These are phyloP conservation scores for Nakazawaea sp. DNA, from an alignment of 805 yeast species.

Conservation along the genomic window DNA sequence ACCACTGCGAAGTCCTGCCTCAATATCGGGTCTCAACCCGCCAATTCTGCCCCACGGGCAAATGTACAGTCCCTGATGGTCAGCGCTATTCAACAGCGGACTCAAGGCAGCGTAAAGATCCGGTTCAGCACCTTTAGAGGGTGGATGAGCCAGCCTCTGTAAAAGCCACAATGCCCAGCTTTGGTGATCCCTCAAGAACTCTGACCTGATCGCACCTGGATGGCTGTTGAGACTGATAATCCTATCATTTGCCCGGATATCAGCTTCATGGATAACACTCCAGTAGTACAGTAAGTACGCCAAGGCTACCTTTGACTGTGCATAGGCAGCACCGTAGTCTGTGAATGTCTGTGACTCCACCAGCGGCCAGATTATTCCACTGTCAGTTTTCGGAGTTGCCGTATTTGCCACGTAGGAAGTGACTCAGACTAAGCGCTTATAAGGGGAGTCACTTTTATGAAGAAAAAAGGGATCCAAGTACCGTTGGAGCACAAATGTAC, in stretches of 20 bases:
- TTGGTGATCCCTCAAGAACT: no score
- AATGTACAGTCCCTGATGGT: conserved; percentile 25
- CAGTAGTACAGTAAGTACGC: not conserved
- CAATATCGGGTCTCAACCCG: conserved; percentile 15
- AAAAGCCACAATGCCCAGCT: no score
- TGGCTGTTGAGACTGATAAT: not conserved
- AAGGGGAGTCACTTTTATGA: conserved; percentile 16
- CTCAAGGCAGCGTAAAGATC: conserved; percentile 28
- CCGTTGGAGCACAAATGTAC: conserved; percentile 35
- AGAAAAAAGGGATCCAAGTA: conserved; percentile 30
- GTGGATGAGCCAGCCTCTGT: no score
- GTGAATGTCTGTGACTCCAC: conserved; percentile 10
- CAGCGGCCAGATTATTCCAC: conserved; percentile 15
- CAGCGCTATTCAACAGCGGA: conserved; percentile 20
- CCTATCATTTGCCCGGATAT: not conserved
- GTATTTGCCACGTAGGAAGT: conserved; percentile 21
- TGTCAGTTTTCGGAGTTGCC: conserved; percentile 14
- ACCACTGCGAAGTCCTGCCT: not conserved
- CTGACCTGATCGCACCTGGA: not conserved
- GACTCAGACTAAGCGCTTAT: conserved; percentile 36
- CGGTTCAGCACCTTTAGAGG: no score
- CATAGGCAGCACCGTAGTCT: not conserved
- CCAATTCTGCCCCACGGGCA: conserved; percentile 27
- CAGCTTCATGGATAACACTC: not conserved
- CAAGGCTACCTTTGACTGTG: not conserved